A percentile compares a stretch with the other conserved stretches of the same genome.
These are phyloP conservation scores for Agrocybe pediades DNA, from an alignment of 768 basidiomycete genomes.

Conservation along the genomic window DNA sequence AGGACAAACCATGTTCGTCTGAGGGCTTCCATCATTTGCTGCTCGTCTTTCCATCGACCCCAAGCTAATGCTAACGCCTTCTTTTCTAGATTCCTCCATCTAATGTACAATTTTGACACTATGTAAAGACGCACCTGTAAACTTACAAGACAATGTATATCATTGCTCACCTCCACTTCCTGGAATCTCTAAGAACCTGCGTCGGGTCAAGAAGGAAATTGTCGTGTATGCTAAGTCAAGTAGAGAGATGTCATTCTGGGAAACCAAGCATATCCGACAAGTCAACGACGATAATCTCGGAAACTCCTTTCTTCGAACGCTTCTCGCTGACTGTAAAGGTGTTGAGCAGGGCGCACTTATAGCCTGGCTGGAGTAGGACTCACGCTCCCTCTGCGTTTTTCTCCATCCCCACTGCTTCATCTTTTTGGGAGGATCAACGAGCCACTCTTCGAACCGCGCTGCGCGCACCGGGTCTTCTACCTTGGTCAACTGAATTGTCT, in stretches of 20 bases:
- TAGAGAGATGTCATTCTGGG: neutral
- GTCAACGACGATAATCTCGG: neutral
- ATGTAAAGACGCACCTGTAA: neutral
- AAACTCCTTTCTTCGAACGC: neutral
- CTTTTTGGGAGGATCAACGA: conserved; percentile 30
- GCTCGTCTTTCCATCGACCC: neutral
- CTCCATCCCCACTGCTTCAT: conserved; percentile 45
- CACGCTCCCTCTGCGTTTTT: conserved; percentile 36
- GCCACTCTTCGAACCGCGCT: conserved; percentile 33
- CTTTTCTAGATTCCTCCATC: neutral
- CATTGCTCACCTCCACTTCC: neutral
- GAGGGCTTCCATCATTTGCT: conserved; percentile 13
- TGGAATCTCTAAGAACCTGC: too few species aligned
- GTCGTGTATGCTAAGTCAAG: neutral
- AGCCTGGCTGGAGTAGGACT: conserved; percentile 12
- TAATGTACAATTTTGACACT: too few species aligned
- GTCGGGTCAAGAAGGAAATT: too few species aligned
- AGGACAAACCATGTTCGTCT: conserved; percentile 24
- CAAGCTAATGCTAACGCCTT: neutral
- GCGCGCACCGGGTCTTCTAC: conserved; percentile 29
- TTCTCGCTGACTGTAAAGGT: neutral
- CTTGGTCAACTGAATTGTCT: conserved; percentile 30
- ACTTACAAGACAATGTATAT: neutral
- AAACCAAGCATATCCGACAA: neutral
- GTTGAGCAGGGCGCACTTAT: neutral